Conservation (phyloP, 148 eudicot genomes). For the Persicaria tinctoria region DNA sequence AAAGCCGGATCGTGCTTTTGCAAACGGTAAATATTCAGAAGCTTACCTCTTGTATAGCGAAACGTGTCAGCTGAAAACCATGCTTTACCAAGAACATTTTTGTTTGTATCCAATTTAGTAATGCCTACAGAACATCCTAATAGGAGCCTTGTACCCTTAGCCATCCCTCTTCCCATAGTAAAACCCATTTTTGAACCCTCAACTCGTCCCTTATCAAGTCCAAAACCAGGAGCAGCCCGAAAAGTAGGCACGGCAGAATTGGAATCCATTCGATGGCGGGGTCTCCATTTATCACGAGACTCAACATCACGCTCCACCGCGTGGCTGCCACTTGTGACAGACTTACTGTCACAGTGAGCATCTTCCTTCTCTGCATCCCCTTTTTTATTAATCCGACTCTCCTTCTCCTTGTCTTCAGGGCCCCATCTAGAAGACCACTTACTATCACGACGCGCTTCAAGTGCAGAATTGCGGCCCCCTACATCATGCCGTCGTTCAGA, state of each 20-base stretch:
- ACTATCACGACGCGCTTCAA: conserved; percentile 68
- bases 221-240: conserved; percentile 96
- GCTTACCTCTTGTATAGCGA: conserved; percentile 80
- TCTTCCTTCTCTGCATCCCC: conserved; percentile 74
- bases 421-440: conserved; percentile 99
- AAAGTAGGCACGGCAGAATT: conserved; percentile 51
- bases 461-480: conserved; percentile 44
- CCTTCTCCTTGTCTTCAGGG: conserved; percentile 63
- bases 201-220: conserved; percentile 58
- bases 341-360: conserved; percentile 40
- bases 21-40: conserved; percentile 81
- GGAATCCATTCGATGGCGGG: conserved; percentile 83
- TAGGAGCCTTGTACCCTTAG: conserved; percentile 35
- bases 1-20: conserved; percentile 45
- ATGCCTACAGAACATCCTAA: conserved; percentile 43
- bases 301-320: conserved; percentile 63
- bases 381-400: conserved; percentile 60
- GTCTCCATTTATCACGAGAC: conserved; percentile 97
- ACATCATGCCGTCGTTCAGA: conserved; percentile 77
- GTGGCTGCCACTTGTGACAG: conserved; percentile 40
- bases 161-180: conserved; percentile 78
- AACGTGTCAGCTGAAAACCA: conserved; percentile 27
- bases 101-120: conserved; percentile 34
- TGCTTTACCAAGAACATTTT: conserved; percentile 51
- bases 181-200: conserved; percentile 70